A percentile compares a stretch with the other conserved stretches of the same genome.
Evolutionary conservation across 768 basidiomycete species (phyloP).

Genomic region (Serendipita sp.): DNA sequence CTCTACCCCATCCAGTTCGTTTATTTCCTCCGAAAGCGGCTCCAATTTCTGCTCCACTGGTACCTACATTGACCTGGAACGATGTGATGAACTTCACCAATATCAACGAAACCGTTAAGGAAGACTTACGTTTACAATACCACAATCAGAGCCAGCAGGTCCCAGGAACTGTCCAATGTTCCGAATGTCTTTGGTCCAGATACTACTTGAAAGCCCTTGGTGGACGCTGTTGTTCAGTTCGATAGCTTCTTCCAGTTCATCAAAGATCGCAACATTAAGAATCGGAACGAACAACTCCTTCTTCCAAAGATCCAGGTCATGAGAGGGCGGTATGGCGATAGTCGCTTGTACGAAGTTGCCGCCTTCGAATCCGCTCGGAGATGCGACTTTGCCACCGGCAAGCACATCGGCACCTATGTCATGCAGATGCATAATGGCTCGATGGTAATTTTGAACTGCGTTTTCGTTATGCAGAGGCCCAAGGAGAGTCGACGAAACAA

Average conservation of each 20-base stretch:
- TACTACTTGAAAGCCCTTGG: conserved; percentile 79
- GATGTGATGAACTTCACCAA: conserved; percentile 11
- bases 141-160: conserved; percentile 73
- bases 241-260: conserved; percentile 75
- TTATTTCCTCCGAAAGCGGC: conserved; percentile 94
- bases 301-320: conserved; percentile 45
- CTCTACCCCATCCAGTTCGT: conserved; percentile 65
- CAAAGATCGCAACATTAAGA: conserved; percentile 71
- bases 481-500: conserved; percentile 53
- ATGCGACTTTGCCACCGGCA: conserved; percentile 38
- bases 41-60: conserved; percentile 57
- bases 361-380: conserved; percentile 28
- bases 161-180: conserved; percentile 88
- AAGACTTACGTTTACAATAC: conserved; percentile 71
- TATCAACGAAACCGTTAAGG: not conserved
- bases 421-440: conserved; percentile 45
- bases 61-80: conserved; percentile 46
- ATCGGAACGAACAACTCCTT: conserved; percentile 84
- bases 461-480: conserved; percentile 71
- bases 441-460: conserved; percentile 50
- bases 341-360: conserved; percentile 90
- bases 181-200: conserved; percentile 78
- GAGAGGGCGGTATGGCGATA: conserved; percentile 51
- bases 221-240: conserved; percentile 81
- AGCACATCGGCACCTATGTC: conserved; percentile 60